Evolutionary conservation across 2,329 filamentous ascomycete genomes (phyloP), one percentile per base, ranked within the genome.

Genomic region (Pseudopyrenochaeta lycopersici): DNA sequence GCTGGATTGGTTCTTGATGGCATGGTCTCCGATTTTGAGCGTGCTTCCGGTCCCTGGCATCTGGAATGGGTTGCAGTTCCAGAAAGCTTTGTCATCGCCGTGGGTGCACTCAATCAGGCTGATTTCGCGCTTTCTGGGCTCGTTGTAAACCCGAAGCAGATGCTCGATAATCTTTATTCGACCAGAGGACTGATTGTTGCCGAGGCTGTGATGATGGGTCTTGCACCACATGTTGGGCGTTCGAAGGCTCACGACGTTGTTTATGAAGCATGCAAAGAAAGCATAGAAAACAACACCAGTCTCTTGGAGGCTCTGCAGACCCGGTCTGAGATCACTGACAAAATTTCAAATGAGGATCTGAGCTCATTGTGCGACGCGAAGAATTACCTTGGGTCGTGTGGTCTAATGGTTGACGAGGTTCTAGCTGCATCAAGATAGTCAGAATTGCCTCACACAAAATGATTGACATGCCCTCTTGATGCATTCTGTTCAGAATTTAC

Each of bases 131-230:
- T 85, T 1, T 74, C 76, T 0, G 83, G 82, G 0, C 74, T 86
- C 0, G 78, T 80, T 1, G 83, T 86, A 4, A 78, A 85, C 54
- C 71, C 71, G 0, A 75, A 78, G 44, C 70, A 77, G 12, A 84
- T 86, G 82, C 60, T 78, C 47, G 64, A 69, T 0, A 86, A 85
- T 55, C 72, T 86, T 1, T 74, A 78, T 40, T 83, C 79, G 1
- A 84, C 82, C 0, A 73, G 73, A 36, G 83, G 83, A 0, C 67
- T 85, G 17, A 85, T 85, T 58, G 83, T 85, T 11, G 83, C 78
- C 0, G 84, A 86, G 70, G 82, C 84, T 2, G 81, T 86, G n/a
- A 85, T 86, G 83, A 85, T 86, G 84, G 80, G 77, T 1, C 73
- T 86, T 44, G 84, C 82, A n/a, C 76, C 78, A 14, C 72, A 80